Evolutionary conservation across 2,329 filamentous ascomycete species (phyloP), one percentile per base, ranked within the genome.

Genomic region (Dactylellina sp.): DNA sequence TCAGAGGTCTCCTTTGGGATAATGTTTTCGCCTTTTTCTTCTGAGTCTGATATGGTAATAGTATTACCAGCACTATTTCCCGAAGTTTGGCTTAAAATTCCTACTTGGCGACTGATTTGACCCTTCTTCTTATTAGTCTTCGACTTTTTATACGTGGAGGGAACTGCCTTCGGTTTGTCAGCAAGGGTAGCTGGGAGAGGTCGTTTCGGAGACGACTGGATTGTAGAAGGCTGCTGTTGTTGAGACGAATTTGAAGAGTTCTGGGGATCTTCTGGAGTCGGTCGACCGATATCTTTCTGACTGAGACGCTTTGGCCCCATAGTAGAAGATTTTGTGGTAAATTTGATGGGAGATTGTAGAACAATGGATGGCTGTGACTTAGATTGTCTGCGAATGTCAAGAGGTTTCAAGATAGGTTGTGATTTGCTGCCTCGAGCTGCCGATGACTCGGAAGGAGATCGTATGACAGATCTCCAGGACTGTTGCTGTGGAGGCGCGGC

Each of bases 61-160:
- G 56, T 20, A n/a, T 44, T 53, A 7, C 56, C 49, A 40, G 65
- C 65, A 37, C 20, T 52, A 39, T 71, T 71, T 14, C 66, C 66
- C 20, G 50, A 50, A 11, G n/a, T 37, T 16, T 63, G 40, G 22
- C 32, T 12, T 7, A 71, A 40, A 39, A 53, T 47, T 25, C n/a
- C 1, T 20, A 4, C 57, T 22, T 16, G 42, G 7, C 9, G 22
- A 1, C 25, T 20, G n/a, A 35, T n/a, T 9, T 20, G 44, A 2
- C 37, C 28, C 14, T 56, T 70, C 6, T 24, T 44, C 37, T 60
- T 61, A 9, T 44, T 18, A 16, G 44, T 61, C 18, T 47, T 55
- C 32, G 37, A 7, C 28, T 49, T 56, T 22, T 46, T 53, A 35
- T 55, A 37, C 22, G 7, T 56, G n/a, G n/a, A n/a, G n/a, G n/a